Base-by-base conservation (phyloP, 129 eudicot genomes). In the Helichrysum umbraculigerum region DNA sequence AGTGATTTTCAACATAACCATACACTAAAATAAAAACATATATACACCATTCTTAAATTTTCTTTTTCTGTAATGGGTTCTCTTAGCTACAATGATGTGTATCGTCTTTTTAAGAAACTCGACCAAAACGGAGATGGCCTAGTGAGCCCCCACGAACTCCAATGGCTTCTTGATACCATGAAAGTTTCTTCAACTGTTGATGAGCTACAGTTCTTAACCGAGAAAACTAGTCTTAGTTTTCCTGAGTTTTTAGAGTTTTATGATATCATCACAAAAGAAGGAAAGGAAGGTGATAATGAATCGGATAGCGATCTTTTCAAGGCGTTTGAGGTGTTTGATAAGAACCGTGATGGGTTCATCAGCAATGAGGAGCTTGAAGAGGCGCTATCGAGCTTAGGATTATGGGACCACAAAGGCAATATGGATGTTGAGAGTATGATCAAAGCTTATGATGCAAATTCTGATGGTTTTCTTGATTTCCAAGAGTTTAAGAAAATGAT, bases 401-500 rank as follows among this genome's bases (percentile, higher is more conserved):
- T 90, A 14, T 84, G 90, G 88, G 84, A 79, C 21, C 77, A 83
- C 54, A 10, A 62, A 6, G 17, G 81, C 7, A 75, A 77, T n/a
- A 50, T 66, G 29, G 89, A 90, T 76, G 86, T 84, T 17, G 44
- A 71, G 39, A 69, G 80, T 29, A 90, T 90, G 87, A 88, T 90
- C 65, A 61, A 76, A 8, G 86, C 80, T 25, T 88, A 70, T 57
- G 93, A 90, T 78, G 78, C 62, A 5, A 90, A 90, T 73, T 56
- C 74, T 3, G 96, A 90, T 73, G 96, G 96, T 19, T 39, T 86
- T 28, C 83, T 90, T 54, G 96, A 90, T 78, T 88, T 90, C 61
- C 81, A 86, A 1, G 96, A 90, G 78, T 90, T 90, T 52, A 90
- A 88, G 85, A 82, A 81, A 12, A 90, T 90, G 96, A 90, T 90